Percentiles rank a stretch among this genome's conserved stretches.
phyloP scores from a whole-genome alignment of 2,329 filamentous ascomycete genomes.

The Colletotrichum tropicale region DNA sequence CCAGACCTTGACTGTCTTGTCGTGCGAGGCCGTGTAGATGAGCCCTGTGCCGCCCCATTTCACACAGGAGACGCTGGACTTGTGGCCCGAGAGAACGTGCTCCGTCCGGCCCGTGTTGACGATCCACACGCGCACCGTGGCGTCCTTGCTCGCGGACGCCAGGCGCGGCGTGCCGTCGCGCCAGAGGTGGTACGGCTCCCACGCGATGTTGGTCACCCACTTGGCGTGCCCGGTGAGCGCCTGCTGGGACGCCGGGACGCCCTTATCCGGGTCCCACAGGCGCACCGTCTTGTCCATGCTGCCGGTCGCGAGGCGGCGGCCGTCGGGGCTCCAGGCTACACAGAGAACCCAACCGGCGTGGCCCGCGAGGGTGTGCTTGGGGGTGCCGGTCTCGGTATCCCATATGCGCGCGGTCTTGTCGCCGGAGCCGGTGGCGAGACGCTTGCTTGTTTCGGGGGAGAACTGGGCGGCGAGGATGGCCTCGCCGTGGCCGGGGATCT shows the following conservation, averaged over 20 bases:
- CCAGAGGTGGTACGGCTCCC: slow-evolving; percentile 93
- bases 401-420: slow-evolving; percentile 92
- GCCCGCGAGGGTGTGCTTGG: slow-evolving; percentile 82
- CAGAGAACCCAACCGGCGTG: slow-evolving; percentile 91
- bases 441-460: slow-evolving; percentile 76
- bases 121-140: slow-evolving; percentile 86
- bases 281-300: slow-evolving; percentile 93
- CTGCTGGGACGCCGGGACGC: slow-evolving; percentile 69
- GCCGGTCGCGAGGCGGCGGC: slow-evolving; percentile 80
- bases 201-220: slow-evolving; percentile 81
- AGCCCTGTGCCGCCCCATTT: slow-evolving; percentile 91
- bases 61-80: slow-evolving; percentile 86
- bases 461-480: slow-evolving; percentile 88
- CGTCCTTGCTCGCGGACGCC: slow-evolving; percentile 88
- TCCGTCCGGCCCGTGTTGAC: slow-evolving; percentile 80
- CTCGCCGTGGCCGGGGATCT: slow-evolving; percentile 89
- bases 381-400: slow-evolving; percentile 94
- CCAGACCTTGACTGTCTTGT: slow-evolving; percentile 94
- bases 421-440: slow-evolving; percentile 86
- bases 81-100: slow-evolving; percentile 85
- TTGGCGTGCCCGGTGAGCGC: slow-evolving; percentile 83
- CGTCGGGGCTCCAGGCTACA: slow-evolving; percentile 87
- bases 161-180: slow-evolving; percentile 75
- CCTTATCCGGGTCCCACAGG: slow-evolving; percentile 85
- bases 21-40: slow-evolving; percentile 86